phyloP scores from a whole-genome alignment of 768 basidiomycete species.

The Mycena latifolia region DNA sequence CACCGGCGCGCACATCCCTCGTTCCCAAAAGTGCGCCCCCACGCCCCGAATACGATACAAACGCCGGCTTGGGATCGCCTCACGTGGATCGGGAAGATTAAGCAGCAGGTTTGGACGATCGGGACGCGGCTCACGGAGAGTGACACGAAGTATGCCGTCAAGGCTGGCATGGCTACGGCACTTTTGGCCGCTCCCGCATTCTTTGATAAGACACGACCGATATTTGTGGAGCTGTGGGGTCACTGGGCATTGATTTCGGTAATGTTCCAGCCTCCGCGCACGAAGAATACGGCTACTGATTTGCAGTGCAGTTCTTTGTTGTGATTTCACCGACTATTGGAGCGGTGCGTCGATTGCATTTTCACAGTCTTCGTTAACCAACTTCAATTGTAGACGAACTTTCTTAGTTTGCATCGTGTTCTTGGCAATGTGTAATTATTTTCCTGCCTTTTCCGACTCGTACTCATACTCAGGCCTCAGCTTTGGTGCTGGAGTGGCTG shows the following conservation, averaged over 20 bases:
- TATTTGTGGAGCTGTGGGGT: slow-evolving; percentile 86
- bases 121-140: slow-evolving; percentile 74
- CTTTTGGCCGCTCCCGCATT: slow-evolving; percentile 92
- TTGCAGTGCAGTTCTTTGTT: slow-evolving; percentile 73
- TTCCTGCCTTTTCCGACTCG: neutral
- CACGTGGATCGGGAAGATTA: slow-evolving; percentile 69
- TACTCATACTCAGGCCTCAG: slow-evolving; percentile 52
- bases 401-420: slow-evolving; percentile 84
- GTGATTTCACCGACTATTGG: slow-evolving; percentile 94
- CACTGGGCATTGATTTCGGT: slow-evolving; percentile 98
- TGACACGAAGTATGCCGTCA: slow-evolving; percentile 89
- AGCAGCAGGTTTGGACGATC: slow-evolving; percentile 80
- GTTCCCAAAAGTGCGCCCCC: slow-evolving; percentile 86
- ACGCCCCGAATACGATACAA: slow-evolving; percentile 89
- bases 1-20: slow-evolving; percentile 65
- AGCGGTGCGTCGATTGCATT: slow-evolving; percentile 66
- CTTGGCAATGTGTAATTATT: slow-evolving; percentile 79
- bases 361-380: slow-evolving; percentile 20
- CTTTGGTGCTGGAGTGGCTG: slow-evolving; percentile 83
- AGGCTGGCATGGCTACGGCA: slow-evolving; percentile 86
- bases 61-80: slow-evolving; percentile 76
- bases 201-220: slow-evolving; percentile 79
- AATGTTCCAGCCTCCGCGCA: slow-evolving; percentile 39
- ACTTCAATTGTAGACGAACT: slow-evolving; percentile 75
- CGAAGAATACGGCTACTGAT: slow-evolving; percentile 21